A percentile compares a stretch with the other conserved stretches of the same genome.
phyloP scores from a whole-genome alignment of 495 filamentous ascomycete species.

The Aspergillus panamensis region DNA sequence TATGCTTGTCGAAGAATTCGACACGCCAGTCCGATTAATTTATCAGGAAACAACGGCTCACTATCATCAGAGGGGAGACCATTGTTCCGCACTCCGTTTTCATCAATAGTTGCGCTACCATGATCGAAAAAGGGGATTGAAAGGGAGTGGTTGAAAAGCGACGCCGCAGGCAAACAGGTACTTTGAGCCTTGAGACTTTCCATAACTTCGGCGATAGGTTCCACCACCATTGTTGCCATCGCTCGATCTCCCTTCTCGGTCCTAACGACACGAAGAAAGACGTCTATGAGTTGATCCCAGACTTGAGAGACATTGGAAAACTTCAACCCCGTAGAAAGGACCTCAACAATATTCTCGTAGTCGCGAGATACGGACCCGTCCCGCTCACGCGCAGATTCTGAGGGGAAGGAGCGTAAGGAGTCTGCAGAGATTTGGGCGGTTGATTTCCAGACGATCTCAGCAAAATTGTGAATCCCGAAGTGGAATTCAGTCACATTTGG shows the following conservation, averaged over 20 bases:
- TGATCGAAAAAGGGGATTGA: slow-evolving; percentile 32
- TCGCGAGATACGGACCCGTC: slow-evolving; percentile 50
- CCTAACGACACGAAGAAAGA: slow-evolving; percentile 54
- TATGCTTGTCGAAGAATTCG: slow-evolving; percentile 34
- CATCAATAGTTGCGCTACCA: neutral
- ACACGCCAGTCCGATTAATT: slow-evolving; percentile 27
- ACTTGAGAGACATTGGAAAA: slow-evolving; percentile 40
- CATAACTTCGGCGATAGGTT: slow-evolving; percentile 61
- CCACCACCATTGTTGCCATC: slow-evolving; percentile 58
- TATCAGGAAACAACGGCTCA: slow-evolving; percentile 24
- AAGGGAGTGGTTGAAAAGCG: slow-evolving; percentile 35
- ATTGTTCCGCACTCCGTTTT: neutral
- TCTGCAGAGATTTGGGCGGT: slow-evolving; percentile 33
- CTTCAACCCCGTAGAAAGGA: slow-evolving; percentile 61
- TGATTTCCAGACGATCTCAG: slow-evolving; percentile 34
- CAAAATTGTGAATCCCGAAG: slow-evolving; percentile 14
- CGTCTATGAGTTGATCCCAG: slow-evolving; percentile 61
- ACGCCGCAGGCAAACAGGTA: slow-evolving; percentile 29
- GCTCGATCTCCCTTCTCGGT: slow-evolving; percentile 64
- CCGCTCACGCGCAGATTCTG: slow-evolving; percentile 42
- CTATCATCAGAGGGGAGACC: neutral
- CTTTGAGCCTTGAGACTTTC: slow-evolving; percentile 20
- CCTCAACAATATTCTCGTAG: slow-evolving; percentile 64
- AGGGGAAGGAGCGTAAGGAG: slow-evolving; percentile 37
- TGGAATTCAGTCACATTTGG: slow-evolving; percentile 9